phyloP scores from a whole-genome alignment of 768 basidiomycete species.

The Termitomyces sp. region DNA sequence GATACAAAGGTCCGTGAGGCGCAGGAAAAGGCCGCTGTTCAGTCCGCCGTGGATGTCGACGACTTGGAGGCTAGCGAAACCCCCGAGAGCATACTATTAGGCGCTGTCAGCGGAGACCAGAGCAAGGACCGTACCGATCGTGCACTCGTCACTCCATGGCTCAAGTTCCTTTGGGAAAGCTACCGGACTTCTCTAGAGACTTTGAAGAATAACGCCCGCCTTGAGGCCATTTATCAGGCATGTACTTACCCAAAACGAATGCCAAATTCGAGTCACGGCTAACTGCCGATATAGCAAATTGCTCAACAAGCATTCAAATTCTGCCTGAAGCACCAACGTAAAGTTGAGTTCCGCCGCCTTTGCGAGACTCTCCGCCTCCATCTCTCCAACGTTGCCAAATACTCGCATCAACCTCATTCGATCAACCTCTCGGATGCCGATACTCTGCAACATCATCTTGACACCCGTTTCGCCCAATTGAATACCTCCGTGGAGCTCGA shows the following conservation, averaged over 20 bases:
- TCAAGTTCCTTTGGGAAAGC: conserved; percentile 99
- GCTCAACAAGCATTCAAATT: conserved; percentile 98
- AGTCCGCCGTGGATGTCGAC: conserved; percentile 78
- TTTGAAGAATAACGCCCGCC: conserved; percentile 89
- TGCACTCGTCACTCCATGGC: conserved; percentile 93
- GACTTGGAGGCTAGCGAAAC: conserved; percentile 96
- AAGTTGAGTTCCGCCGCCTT: conserved; percentile 94
- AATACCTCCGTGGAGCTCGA: conserved; percentile 97
- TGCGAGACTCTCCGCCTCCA: conserved; percentile 96
- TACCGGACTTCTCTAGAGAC: conserved; percentile 95
- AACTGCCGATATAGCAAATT: conserved; percentile 61
- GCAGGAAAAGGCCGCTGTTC: conserved; percentile 81
- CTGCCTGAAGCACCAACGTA: conserved; percentile 89
- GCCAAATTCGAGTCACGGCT: neutral
- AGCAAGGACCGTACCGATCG: conserved; percentile 93
- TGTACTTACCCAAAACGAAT: conserved; percentile 18
- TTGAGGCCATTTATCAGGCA: conserved; percentile 94
- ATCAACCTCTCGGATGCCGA: conserved; percentile 96
- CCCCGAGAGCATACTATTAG: conserved; percentile 86
- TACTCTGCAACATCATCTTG: conserved; percentile 91
- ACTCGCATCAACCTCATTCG: conserved; percentile 87
- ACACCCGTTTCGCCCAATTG: conserved; percentile 95
- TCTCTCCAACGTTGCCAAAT: conserved; percentile 91
- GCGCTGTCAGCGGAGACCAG: conserved; percentile 86
- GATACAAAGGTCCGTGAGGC: conserved; percentile 83